phyloP scores from a whole-genome alignment of 2,329 filamentous ascomycete genomes.

The Gyromitra esculenta region DNA sequence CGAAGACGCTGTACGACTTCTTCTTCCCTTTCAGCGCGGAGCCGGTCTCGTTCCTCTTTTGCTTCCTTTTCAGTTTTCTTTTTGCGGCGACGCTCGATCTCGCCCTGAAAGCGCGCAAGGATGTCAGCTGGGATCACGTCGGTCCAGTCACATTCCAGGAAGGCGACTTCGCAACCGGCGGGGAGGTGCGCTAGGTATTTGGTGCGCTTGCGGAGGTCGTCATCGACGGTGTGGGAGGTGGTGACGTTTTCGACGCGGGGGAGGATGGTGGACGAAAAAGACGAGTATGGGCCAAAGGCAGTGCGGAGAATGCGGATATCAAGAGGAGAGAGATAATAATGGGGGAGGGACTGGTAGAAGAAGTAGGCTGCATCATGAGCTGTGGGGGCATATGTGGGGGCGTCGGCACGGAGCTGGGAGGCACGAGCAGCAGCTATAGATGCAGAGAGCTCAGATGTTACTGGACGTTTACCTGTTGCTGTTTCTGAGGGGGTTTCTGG shows the following conservation, averaged over 20 bases:
- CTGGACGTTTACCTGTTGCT: background rate
- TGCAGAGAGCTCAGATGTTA: slow-evolving; percentile 1
- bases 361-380: slow-evolving; percentile 72
- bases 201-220: slow-evolving; percentile 80
- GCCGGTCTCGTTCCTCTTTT: slow-evolving; percentile 84
- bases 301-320: slow-evolving; percentile 93
- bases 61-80: slow-evolving; percentile 82
- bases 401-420: slow-evolving; percentile 45
- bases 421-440: slow-evolving; percentile 20
- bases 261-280: slow-evolving; percentile 84
- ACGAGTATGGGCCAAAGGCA: slow-evolving; percentile 82
- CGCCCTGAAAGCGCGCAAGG: slow-evolving; percentile 77
- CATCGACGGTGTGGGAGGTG: slow-evolving; percentile 86
- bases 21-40: slow-evolving; percentile 83
- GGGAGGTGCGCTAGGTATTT: slow-evolving; percentile 90
- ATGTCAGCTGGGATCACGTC: slow-evolving; percentile 81
- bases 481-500: background rate
- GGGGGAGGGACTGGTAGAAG: slow-evolving; percentile 87
- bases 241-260: slow-evolving; percentile 90
- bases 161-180: slow-evolving; percentile 88
- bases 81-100: slow-evolving; percentile 79
- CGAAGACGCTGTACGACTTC: slow-evolving; percentile 69
- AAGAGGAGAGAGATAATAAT: slow-evolving; percentile 87
- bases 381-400: slow-evolving; percentile 12
- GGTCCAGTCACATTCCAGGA: slow-evolving; percentile 94